Conservation (phyloP, 495 filamentous ascomycete species). For the Annulohypoxylon maeteangense region DNA sequence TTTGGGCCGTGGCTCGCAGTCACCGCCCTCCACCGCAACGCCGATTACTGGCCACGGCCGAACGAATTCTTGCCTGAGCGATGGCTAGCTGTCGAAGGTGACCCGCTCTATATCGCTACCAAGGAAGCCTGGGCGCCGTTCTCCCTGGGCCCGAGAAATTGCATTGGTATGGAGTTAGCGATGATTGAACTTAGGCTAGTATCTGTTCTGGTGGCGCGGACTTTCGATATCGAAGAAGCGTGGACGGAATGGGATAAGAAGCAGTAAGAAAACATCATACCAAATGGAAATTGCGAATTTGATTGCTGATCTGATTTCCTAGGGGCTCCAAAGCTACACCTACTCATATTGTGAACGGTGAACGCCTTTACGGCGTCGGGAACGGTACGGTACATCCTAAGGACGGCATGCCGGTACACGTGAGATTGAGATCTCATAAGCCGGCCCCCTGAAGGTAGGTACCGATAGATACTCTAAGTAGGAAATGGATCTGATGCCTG, state of each 20-base stretch:
- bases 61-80: conserved; percentile 59
- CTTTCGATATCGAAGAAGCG: conserved; percentile 58
- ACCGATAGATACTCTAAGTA: not conserved
- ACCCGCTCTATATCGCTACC: conserved; percentile 48
- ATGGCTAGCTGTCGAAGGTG: conserved; percentile 48
- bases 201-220: conserved; percentile 57
- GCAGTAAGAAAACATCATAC: conserved; percentile 29
- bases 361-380: conserved; percentile 47
- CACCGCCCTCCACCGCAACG: conserved; percentile 46
- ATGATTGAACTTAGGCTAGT: conserved; percentile 60
- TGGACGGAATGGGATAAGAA: conserved; percentile 57
- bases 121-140: conserved; percentile 65
- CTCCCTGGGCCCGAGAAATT: conserved; percentile 62
- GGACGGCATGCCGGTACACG: conserved; percentile 46
- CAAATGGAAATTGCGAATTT: not conserved
- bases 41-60: conserved; percentile 52
- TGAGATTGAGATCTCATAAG: conserved; percentile 32
- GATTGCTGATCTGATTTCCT: conserved; percentile 10
- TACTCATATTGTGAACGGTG: conserved; percentile 42
- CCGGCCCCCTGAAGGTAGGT: conserved; percentile 9
- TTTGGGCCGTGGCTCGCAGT: conserved; percentile 48
- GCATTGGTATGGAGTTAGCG: conserved; percentile 65
- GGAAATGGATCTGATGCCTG: not conserved
- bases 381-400: conserved; percentile 47
- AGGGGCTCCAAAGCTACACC: conserved; percentile 40